Conservation (phyloP, 768 basidiomycete species). For the Mrakia hoshinonis region DNA sequence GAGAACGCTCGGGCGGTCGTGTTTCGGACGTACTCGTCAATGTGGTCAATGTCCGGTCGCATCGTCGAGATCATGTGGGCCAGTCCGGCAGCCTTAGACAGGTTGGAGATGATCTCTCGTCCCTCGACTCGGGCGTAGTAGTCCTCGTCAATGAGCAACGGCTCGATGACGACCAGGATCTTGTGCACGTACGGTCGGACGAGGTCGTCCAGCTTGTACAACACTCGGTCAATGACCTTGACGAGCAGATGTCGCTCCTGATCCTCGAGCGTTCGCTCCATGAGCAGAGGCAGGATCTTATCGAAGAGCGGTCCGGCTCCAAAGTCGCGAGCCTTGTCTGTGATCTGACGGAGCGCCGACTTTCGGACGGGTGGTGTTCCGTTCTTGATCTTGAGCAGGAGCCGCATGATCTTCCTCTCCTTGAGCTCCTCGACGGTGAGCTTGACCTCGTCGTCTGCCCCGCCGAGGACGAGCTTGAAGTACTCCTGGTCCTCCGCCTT, state of each 20-base stretch:
- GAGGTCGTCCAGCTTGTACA: slow-evolving; percentile 98
- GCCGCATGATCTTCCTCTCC: slow-evolving; percentile 97
- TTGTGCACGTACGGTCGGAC: slow-evolving; percentile 99
- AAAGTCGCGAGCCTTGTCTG: slow-evolving; percentile 97
- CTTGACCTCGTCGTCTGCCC: slow-evolving; percentile 63
- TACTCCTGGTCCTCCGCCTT: slow-evolving; percentile 97
- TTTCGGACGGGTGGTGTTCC: slow-evolving; percentile 97
- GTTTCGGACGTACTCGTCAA: slow-evolving; percentile 97
- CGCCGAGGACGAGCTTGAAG: slow-evolving; percentile 70
- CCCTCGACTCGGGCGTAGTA: slow-evolving; percentile 77
- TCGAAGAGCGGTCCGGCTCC: slow-evolving; percentile 97
- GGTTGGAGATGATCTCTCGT: slow-evolving; percentile 96
- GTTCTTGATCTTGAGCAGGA: slow-evolving; percentile 97
- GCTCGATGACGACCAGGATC: slow-evolving; percentile 98
- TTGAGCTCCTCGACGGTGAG: slow-evolving; percentile 96
- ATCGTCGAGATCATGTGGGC: slow-evolving; percentile 99
- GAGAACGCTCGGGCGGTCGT: slow-evolving; percentile 96
- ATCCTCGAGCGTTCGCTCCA: slow-evolving; percentile 77
- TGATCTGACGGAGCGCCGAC: slow-evolving; percentile 93
- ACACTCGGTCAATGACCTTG: slow-evolving; percentile 96
- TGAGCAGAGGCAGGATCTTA: slow-evolving; percentile 93
- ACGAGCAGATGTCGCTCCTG: slow-evolving; percentile 96
- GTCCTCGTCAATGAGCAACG: slow-evolving; percentile 95
- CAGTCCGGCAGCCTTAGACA: slow-evolving; percentile 96
- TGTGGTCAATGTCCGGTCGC: slow-evolving; percentile 98